Percentiles rank a stretch among this genome's conserved stretches.
These are phyloP conservation scores for Lichtheimia corymbifera DNA, from an alignment of 371 early-diverging fungal species.

Conservation along the genomic window DNA sequence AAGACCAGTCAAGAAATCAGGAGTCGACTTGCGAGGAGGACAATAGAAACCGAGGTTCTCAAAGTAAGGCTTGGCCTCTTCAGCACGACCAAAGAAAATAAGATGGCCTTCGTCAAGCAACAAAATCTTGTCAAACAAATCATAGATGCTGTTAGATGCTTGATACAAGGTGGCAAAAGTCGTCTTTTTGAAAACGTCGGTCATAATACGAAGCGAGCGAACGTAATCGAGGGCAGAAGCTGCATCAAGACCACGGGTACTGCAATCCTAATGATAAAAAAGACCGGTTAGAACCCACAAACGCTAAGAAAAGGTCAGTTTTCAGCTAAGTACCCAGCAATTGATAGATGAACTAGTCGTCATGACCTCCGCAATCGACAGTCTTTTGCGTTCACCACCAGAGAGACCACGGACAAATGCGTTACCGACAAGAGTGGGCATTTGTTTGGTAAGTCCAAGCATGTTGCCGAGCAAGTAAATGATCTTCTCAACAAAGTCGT, in stretches of 20 bases:
- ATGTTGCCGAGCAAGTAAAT: conserved; percentile 63
- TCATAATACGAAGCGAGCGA: conserved; percentile 67
- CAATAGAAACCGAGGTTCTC: conserved; percentile 65
- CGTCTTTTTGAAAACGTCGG: conserved; percentile 63
- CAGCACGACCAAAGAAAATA: conserved; percentile 73
- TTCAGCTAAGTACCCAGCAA: too few relatives aligned
- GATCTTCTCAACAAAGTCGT: conserved; percentile 47
- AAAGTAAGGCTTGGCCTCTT: conserved; percentile 67
- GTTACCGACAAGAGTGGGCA: conserved; percentile 83
- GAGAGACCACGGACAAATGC: conserved; percentile 80
- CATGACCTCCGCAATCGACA: conserved; percentile 86
- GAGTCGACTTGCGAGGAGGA: conserved; percentile 71
- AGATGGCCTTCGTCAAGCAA: conserved; percentile 73
- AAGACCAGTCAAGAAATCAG: conserved; percentile 78
- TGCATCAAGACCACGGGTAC: conserved; percentile 89
- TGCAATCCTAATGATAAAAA: conserved; percentile 59
- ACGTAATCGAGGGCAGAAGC: conserved; percentile 84
- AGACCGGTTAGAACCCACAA: too few relatives aligned
- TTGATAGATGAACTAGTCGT: conserved; percentile 73
- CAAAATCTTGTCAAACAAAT: conserved; percentile 77
- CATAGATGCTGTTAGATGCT: conserved; percentile 73
- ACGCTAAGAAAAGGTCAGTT: too few relatives aligned
- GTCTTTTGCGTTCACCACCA: conserved; percentile 89
- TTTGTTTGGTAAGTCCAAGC: conserved; percentile 73
- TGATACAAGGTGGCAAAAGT: conserved; percentile 70